Evolutionary conservation across 2,329 filamentous ascomycete species (phyloP).

Genomic region (Aaosphaeria pasadenensis): DNA sequence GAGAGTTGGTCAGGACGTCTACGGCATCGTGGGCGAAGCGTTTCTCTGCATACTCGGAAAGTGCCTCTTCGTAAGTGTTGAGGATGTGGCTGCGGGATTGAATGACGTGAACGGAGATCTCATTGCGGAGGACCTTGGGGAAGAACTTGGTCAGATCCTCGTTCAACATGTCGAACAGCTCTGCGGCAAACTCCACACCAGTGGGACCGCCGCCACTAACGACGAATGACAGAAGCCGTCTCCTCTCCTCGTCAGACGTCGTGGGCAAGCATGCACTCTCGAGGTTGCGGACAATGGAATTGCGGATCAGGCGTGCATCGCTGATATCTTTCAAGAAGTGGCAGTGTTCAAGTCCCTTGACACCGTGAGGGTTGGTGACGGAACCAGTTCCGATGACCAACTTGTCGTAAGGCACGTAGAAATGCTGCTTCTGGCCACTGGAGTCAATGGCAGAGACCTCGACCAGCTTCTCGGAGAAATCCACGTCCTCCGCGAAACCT

Average conservation of each 20-base stretch:
- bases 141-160: conserved; percentile 85
- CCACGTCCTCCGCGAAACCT: conserved; percentile 81
- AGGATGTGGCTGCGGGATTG: conserved; percentile 93
- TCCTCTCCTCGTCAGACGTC: conserved; percentile 82
- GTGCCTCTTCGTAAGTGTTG: conserved; percentile 95
- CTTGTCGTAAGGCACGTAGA: conserved; percentile 98
- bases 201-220: conserved; percentile 92
- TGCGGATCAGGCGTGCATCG: conserved; percentile 86
- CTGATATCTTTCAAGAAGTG: conserved; percentile 94
- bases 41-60: conserved; percentile 88
- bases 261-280: conserved; percentile 92
- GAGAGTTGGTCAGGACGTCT: conserved; percentile 85
- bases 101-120: conserved; percentile 96
- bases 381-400: conserved; percentile 90
- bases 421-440: conserved; percentile 69
- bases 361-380: conserved; percentile 89
- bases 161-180: conserved; percentile 93
- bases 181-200: conserved; percentile 95
- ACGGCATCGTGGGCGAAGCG: conserved; percentile 89
- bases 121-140: conserved; percentile 86
- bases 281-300: conserved; percentile 82
- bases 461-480: conserved; percentile 87
- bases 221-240: conserved; percentile 89
- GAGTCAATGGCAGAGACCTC: conserved; percentile 75
- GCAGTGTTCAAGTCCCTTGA: conserved; percentile 90